Base-by-base conservation (phyloP, 2,329 filamentous ascomycete species). In the Bisporella sp. region DNA sequence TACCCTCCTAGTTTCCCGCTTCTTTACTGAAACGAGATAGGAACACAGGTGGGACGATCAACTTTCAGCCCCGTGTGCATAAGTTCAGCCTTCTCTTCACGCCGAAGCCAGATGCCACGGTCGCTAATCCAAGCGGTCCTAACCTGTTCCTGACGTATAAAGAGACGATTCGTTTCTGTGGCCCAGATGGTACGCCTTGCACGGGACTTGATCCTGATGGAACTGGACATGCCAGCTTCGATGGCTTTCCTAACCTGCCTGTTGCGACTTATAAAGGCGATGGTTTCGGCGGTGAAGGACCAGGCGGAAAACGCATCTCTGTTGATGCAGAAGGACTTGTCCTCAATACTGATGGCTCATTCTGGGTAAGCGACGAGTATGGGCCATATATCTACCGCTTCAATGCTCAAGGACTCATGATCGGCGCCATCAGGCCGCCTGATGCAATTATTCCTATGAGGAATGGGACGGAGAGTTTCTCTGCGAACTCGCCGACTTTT, bases 311-410 rank as follows among this genome's bases (percentile, higher is more conserved):
- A 51, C 72, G 79, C 9, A 73, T 87, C 33, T 65, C 77, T 0
- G 61, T 89, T 2, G 85, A 89, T 60, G 68, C 77, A 0, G 85
- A 89, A 68, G 85, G 84, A 1, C 68, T 89, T 0, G 77, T 80
- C 1, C 71, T 89, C 5, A 75, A 75, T 45, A 57, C 68, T 0
- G 77, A 85, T 49, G 80, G 77, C 9, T 71, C 73, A 0, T 87
- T 86, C 67, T 89, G 82, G 82, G 71, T 62, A 13, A 58, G 54
- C 33, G 85, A 89, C 61, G 85, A 88, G 67, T 85, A 86, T 61
- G 84, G 83, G 0, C 82, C 82, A 0, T 87, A 82, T 58, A 69
- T 87, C 28, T 89, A 87, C 71, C 75, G 80, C 42, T 88, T 89
- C 66, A 68, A 73, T 53, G 55, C 64, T 3, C 61, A 64, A 0